Evolutionary conservation across 2,329 filamentous ascomycete species (phyloP).

Genomic region (Fusarium sp.): DNA sequence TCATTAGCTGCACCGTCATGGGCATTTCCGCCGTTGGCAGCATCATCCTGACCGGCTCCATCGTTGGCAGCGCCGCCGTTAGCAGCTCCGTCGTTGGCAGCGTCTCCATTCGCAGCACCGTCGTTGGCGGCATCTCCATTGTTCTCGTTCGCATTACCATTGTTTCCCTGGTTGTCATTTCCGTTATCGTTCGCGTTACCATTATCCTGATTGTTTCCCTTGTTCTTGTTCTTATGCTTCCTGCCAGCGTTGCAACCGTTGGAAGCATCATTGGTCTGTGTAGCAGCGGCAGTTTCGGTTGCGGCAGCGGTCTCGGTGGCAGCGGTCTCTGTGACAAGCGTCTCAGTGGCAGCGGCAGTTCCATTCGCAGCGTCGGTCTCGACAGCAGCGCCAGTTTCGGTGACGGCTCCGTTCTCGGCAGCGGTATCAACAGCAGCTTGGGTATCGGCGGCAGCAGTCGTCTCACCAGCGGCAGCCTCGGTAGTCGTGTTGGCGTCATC

Average conservation of each 20-base stretch:
- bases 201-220: neutral
- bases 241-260: neutral
- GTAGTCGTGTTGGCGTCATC: neutral
- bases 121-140: neutral
- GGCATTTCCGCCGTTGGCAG: neutral
- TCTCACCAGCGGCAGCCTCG: neutral
- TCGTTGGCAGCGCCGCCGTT: neutral
- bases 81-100: neutral
- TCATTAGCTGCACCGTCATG: neutral
- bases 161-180: neutral
- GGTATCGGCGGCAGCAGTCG: neutral
- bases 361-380: neutral
- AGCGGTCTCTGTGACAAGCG: neutral
- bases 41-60: neutral
- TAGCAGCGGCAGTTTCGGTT: neutral
- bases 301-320: neutral
- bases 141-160: neutral
- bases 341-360: neutral
- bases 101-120: neutral
- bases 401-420: neutral
- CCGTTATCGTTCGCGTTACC: neutral
- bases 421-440: neutral
- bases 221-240: neutral
- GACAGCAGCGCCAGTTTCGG: neutral
- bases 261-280: neutral